A percentile compares a stretch with the other conserved stretches of the same genome.
Conservation (phyloP, 805 yeast genomes). For the Ogataea sp. region DNA sequence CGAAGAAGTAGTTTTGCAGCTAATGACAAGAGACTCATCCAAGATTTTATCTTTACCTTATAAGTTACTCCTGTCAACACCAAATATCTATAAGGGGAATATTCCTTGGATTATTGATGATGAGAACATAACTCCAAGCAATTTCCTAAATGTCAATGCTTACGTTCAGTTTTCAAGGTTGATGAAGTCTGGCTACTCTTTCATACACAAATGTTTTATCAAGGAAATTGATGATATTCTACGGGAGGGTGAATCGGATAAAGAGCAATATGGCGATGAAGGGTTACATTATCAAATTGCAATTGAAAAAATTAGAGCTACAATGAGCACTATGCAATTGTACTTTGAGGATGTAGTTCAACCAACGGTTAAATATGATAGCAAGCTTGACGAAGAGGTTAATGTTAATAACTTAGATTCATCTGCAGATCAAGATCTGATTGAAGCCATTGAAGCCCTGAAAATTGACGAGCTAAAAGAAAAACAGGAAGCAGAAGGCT, state of each 20-base stretch:
- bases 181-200: conserved; percentile 54
- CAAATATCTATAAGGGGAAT: conserved; percentile 25
- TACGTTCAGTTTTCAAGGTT: conserved; percentile 53
- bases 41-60: conserved; percentile 25
- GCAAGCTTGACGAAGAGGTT: no score
- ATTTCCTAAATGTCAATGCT: conserved; percentile 13
- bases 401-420: conserved; percentile 3
- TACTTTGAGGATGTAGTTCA: conserved; percentile 16
- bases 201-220: conserved; percentile 45
- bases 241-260: conserved; percentile 47
- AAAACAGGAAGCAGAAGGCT: conserved; percentile 7
- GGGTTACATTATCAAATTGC: conserved; percentile 51
- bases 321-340: conserved; percentile 30
- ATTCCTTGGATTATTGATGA: conserved; percentile 47
- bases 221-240: conserved; percentile 50
- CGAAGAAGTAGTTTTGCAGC: conserved; percentile 46
- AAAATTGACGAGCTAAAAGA: conserved; percentile 11
- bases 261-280: conserved; percentile 50
- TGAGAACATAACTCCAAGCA: conserved; percentile 15
- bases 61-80: conserved; percentile 17
- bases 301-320: conserved; percentile 40
- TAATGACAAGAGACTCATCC: conserved; percentile 45
- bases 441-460: background rate
- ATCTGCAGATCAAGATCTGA: background rate
- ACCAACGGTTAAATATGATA: background rate